Evolutionary conservation across 179 eudicot genomes (phyloP).

Genomic region (Patellifolia procumbens): DNA sequence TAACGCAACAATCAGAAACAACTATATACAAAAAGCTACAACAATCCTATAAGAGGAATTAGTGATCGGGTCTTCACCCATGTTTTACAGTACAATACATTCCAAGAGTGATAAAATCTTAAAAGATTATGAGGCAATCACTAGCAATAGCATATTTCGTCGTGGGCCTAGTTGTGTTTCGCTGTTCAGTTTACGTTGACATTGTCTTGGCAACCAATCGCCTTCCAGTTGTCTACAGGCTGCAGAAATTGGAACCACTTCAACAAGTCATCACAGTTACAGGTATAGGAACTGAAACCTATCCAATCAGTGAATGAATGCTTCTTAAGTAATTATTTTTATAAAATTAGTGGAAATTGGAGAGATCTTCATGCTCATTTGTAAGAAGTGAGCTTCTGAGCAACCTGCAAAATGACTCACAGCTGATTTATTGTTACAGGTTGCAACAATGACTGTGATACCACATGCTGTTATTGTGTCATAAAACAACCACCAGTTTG

Average conservation of each 20-base stretch:
- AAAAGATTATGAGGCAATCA: constrained; percentile 23
- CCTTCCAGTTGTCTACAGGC: constrained; percentile 34
- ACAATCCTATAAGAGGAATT: constrained; percentile 26
- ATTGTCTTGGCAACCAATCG: constrained; percentile 36
- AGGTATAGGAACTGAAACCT: constrained; percentile 31
- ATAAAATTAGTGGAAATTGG: no score
- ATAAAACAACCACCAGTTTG: constrained; percentile 68
- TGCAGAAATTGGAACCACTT: constrained; percentile 34
- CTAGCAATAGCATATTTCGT: constrained; percentile 11
- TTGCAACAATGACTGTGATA: constrained; percentile 65
- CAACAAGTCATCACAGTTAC: constrained; percentile 43
- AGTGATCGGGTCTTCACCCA: not conserved
- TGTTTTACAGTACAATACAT: not conserved
- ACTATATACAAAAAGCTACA: constrained; percentile 19
- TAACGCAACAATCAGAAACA: not conserved
- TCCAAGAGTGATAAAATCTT: not conserved
- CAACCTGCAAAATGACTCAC: not conserved
- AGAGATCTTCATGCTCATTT: not conserved
- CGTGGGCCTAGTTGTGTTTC: constrained; percentile 1
- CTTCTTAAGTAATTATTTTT: not conserved
- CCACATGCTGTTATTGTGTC: constrained; percentile 71
- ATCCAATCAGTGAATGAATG: not conserved
- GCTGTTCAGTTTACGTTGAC: constrained; percentile 5
- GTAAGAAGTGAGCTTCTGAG: not conserved
- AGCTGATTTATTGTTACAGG: constrained; percentile 36